Evolutionary conservation across 1,284 basidiomycete species (phyloP).

Genomic region (Polyporus tsugae): DNA sequence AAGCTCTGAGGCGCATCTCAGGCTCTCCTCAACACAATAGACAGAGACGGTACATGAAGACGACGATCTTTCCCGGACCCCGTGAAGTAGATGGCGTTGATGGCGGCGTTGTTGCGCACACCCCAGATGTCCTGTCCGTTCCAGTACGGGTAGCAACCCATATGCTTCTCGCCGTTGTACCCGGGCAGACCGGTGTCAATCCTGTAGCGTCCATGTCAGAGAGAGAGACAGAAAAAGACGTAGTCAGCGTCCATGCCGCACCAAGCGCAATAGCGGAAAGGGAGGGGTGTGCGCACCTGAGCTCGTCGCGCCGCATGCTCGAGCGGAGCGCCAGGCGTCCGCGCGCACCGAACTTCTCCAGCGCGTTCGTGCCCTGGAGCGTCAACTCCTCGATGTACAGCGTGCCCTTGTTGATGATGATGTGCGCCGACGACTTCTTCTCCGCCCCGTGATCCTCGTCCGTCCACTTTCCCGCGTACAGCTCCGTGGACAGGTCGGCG

Average conservation of each 20-base stretch:
- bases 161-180: slow-evolving; percentile 58
- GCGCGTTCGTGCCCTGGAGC: slow-evolving; percentile 44
- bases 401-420: slow-evolving; percentile 44
- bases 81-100: slow-evolving; percentile 37
- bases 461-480: slow-evolving; percentile 49
- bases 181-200: slow-evolving; percentile 41
- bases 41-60: slow-evolving; percentile 8
- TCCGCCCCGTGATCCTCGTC: slow-evolving; percentile 22
- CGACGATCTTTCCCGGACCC: slow-evolving; percentile 6
- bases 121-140: slow-evolving; percentile 38
- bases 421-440: slow-evolving; percentile 35
- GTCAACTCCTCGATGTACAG: slow-evolving; percentile 44
- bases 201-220: slow-evolving; percentile 13
- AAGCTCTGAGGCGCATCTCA: too few relatives aligned
- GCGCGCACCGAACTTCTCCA: slow-evolving; percentile 38
- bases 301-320: slow-evolving; percentile 48
- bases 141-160: slow-evolving; percentile 40
- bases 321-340: slow-evolving; percentile 45
- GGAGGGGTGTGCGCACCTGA: slow-evolving; percentile 40
- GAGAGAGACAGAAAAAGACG: too few relatives aligned
- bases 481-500: slow-evolving; percentile 39
- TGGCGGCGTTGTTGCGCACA: slow-evolving; percentile 31
- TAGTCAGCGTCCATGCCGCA: too few relatives aligned
- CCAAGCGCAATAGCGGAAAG: not conserved
- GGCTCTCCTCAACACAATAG: not conserved